phyloP scores from a whole-genome alignment of 345 rosid genomes.

The Gossypium sturtianum region DNA sequence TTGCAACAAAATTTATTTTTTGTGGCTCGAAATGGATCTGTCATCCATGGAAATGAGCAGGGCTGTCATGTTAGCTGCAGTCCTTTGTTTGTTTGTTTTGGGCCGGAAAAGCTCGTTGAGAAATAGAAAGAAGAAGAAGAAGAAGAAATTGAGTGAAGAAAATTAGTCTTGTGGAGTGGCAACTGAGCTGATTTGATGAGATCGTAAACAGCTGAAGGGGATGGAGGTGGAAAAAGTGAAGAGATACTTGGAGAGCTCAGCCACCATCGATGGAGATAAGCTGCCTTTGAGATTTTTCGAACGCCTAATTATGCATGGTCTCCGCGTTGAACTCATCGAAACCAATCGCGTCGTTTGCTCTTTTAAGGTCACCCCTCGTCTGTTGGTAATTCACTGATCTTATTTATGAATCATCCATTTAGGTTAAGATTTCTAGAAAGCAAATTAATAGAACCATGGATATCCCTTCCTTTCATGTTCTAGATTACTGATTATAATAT shows the following conservation, averaged over 20 bases:
- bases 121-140: background rate
- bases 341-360: constrained; percentile 78
- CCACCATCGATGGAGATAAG: background rate
- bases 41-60: background rate
- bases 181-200: background rate
- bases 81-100: background rate
- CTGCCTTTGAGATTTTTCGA: constrained; percentile 32
- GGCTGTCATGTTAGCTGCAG: background rate
- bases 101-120: background rate
- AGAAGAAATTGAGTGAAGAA: background rate
- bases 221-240: constrained; percentile 14
- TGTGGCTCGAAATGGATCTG: background rate
- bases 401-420: background rate
- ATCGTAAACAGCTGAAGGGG: background rate
- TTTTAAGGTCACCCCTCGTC: constrained; percentile 67
- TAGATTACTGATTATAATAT: background rate
- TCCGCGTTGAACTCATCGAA: constrained; percentile 53
- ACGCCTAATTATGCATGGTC: constrained; percentile 49
- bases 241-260: constrained; percentile 1
- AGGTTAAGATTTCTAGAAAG: background rate
- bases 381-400: constrained; percentile 23
- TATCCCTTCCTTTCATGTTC: background rate
- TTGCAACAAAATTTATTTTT: too few relatives aligned
- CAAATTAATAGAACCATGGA: background rate
- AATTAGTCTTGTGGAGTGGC: background rate